phyloP scores from a whole-genome alignment of 2,329 filamentous ascomycete genomes.

The Colletotrichum horii region DNA sequence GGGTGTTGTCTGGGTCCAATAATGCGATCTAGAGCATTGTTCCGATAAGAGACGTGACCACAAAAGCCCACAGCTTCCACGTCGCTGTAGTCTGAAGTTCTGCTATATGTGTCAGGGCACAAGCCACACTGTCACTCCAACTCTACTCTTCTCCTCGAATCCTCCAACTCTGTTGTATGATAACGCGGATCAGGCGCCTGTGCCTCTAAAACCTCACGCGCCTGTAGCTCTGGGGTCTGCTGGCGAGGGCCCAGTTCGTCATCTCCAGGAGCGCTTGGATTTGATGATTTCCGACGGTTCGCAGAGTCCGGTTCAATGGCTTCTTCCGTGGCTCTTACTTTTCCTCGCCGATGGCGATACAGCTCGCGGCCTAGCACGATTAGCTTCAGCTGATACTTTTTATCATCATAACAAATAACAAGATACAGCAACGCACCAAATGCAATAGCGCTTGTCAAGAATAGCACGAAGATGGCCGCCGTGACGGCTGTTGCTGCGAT shows the following conservation, averaged over 20 bases:
- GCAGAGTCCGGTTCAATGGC: not conserved
- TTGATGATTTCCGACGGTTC: not conserved
- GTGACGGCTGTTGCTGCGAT: not conserved
- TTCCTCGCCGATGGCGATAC: not conserved
- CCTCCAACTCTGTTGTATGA: not conserved
- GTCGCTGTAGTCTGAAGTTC: not conserved
- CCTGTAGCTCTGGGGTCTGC: not conserved
- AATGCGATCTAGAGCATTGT: not conserved
- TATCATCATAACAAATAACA: not conserved
- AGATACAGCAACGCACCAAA: not conserved
- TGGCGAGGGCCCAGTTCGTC: not conserved
- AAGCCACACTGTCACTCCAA: not conserved
- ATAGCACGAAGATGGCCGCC: not conserved
- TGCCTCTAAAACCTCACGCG: not conserved
- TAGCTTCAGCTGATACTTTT: not conserved
- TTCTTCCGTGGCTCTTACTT: not conserved
- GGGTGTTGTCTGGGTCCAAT: not conserved
- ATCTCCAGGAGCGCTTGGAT: not conserved
- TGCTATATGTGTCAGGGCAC: not conserved
- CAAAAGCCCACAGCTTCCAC: not conserved
- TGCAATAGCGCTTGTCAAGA: not conserved
- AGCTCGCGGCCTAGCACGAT: not conserved
- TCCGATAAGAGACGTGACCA: not conserved
- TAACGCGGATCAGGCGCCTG: not conserved
- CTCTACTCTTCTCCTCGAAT: not conserved